Evolutionary conservation across 495 filamentous ascomycete genomes (phyloP).

Genomic region (Neurospora intermedia): DNA sequence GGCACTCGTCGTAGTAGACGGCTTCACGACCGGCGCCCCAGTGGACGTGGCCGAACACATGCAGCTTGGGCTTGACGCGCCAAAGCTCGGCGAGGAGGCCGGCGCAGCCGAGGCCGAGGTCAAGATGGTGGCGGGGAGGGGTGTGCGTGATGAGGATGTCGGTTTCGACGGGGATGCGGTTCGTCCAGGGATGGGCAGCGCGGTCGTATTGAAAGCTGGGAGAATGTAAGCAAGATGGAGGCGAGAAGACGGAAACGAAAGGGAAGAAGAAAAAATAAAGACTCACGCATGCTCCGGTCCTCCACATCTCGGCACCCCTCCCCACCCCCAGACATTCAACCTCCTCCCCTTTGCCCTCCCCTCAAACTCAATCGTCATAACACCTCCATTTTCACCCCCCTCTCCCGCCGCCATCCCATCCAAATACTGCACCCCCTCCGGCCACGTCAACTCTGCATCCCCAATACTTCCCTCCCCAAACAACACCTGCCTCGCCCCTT

Average conservation of each 20-base stretch:
- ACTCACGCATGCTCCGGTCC: conserved; percentile 47
- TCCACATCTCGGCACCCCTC: conserved; percentile 40
- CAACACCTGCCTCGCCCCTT: conserved; percentile 24
- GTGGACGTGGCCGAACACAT: conserved; percentile 89
- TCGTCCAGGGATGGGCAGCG: conserved; percentile 34
- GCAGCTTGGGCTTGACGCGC: conserved; percentile 65
- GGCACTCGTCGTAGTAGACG: conserved; percentile 69
- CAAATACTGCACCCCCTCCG: conserved; percentile 41
- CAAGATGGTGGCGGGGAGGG: conserved; percentile 57
- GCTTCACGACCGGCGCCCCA: conserved; percentile 52
- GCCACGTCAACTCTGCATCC: conserved; percentile 23
- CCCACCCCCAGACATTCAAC: conserved; percentile 44
- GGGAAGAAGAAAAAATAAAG: not conserved
- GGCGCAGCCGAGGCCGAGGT: conserved; percentile 66
- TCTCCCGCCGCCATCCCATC: conserved; percentile 32
- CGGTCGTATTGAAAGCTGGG: conserved; percentile 39
- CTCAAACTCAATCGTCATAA: conserved; percentile 35
- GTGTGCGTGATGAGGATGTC: conserved; percentile 85
- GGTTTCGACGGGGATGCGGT: conserved; percentile 53
- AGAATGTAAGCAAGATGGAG: not conserved
- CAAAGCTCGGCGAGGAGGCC: conserved; percentile 66
- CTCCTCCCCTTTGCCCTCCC: conserved; percentile 29
- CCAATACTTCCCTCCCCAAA: conserved; percentile 20
- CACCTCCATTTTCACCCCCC: conserved; percentile 35
- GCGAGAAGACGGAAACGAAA: not conserved